phyloP scores from a whole-genome alignment of 1,139 yeast species.

The Saccharomyces hybrid region DNA sequence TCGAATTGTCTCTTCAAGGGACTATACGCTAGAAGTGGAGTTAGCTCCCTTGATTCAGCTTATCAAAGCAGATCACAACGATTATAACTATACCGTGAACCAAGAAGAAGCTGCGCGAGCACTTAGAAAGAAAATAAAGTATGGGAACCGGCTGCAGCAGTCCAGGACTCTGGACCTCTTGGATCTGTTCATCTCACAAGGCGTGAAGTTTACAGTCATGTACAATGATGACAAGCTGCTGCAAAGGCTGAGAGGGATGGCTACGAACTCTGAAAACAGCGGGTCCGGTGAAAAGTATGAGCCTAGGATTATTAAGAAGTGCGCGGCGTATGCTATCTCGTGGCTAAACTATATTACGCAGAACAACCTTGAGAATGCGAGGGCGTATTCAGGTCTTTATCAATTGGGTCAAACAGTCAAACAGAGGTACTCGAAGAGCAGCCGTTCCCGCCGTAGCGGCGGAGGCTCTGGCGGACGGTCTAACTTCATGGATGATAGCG shows the following conservation, averaged over 20 bases:
- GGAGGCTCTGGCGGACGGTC: conserved; percentile 15
- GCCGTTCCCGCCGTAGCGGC: background rate
- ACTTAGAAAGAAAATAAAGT: conserved; percentile 76
- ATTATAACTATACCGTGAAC: conserved; percentile 20
- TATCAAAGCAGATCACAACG: conserved; percentile 24
- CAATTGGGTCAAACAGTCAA: background rate
- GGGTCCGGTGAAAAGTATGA: conserved; percentile 17
- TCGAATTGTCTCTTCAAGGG: conserved; percentile 38
- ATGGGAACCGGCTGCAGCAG: conserved; percentile 44
- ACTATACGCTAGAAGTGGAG: conserved; percentile 38
- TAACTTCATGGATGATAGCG: conserved; percentile 42
- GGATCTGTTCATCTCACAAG: conserved; percentile 72
- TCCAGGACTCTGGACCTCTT: conserved; percentile 52
- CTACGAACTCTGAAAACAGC: conserved; percentile 26
- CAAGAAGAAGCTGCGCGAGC: conserved; percentile 79
- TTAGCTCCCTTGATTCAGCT: conserved; percentile 31
- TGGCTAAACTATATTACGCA: conserved; percentile 26
- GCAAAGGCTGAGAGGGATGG: conserved; percentile 50
- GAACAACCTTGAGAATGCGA: conserved; percentile 1
- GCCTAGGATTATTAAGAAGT: conserved; percentile 15
- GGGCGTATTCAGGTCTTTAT: conserved; percentile 3
- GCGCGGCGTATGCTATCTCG: conserved; percentile 16
- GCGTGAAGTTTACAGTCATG: conserved; percentile 40
- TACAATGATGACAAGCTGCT: conserved; percentile 68
- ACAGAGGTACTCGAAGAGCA: background rate